These are phyloP conservation scores for Glaciozyma antarctica DNA, from an alignment of 768 basidiomycete genomes.

Conservation along the genomic window DNA sequence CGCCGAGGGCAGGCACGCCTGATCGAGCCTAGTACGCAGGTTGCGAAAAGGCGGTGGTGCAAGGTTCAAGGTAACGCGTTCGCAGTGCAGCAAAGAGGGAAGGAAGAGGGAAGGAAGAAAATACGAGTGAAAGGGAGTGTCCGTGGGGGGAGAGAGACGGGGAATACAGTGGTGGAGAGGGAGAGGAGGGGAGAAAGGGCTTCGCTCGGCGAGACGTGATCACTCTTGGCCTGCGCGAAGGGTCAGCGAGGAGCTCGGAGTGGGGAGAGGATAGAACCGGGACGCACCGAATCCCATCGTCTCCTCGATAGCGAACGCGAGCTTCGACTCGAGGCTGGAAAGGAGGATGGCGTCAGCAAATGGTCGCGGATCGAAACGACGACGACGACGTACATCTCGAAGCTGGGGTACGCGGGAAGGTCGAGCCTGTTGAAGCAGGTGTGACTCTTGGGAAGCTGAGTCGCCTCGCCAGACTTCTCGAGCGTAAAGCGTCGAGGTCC, in stretches of 20 bases:
- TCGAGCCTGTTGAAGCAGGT: slow-evolving; percentile 97
- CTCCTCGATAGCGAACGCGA: background rate
- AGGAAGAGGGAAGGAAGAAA: no score
- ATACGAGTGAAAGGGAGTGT: no score
- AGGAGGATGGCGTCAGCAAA: background rate
- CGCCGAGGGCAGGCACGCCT: no score
- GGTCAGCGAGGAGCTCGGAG: background rate
- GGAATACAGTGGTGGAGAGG: no score
- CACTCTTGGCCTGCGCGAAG: background rate
- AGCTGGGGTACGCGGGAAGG: slow-evolving; percentile 79
- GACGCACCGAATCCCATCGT: slow-evolving; percentile 3
- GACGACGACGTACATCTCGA: slow-evolving; percentile 15
- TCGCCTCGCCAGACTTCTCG: slow-evolving; percentile 78
- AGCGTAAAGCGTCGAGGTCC: slow-evolving; percentile 95
- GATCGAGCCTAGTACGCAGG: no score
- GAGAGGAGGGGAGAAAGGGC: no score
- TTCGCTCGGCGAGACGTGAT: no score
- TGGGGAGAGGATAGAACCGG: background rate
- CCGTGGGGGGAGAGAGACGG: no score
- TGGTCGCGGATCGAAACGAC: accelerated
- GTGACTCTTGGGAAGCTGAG: slow-evolving; percentile 91
- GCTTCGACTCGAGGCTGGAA: slow-evolving; percentile 60
- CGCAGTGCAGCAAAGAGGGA: no score
- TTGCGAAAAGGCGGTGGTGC: no score
- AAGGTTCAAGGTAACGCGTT: no score